A percentile compares a stretch with the other conserved stretches of the same genome.
phyloP scores from a whole-genome alignment of 208 protist genomes.

The Leishmania lainsoni region DNA sequence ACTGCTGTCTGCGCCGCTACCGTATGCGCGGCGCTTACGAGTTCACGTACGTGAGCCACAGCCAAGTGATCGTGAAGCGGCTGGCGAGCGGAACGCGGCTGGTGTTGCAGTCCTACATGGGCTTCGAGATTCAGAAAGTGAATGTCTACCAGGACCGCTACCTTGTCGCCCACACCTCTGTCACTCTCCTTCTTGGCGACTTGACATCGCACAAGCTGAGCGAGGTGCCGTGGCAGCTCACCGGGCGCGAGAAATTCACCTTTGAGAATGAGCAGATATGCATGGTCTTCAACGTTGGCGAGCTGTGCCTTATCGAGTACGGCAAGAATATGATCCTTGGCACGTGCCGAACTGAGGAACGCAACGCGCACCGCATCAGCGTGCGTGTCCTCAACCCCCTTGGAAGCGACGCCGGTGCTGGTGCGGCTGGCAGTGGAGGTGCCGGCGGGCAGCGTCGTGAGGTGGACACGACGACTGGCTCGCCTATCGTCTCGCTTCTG shows the following conservation, averaged over 20 bases:
- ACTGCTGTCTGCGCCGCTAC: slow-evolving; percentile 95
- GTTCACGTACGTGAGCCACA: slow-evolving; percentile 97
- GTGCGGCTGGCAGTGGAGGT: not conserved
- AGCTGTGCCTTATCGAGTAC: slow-evolving; percentile 97
- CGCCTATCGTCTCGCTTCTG: slow-evolving; percentile 1
- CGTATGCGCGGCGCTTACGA: slow-evolving; percentile 96
- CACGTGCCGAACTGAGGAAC: slow-evolving; percentile 96
- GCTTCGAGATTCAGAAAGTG: slow-evolving; percentile 95
- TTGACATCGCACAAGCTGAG: slow-evolving; percentile 94
- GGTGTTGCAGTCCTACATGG: slow-evolving; percentile 94
- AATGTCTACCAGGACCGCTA: slow-evolving; percentile 97
- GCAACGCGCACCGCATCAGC: slow-evolving; percentile 94
- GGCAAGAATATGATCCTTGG: slow-evolving; percentile 95
- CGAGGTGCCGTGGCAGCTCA: slow-evolving; percentile 94
- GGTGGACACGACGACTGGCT: slow-evolving; percentile 32
- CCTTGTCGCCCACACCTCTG: slow-evolving; percentile 94
- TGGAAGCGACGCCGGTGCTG: slow-evolving; percentile 5
- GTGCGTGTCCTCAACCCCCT: slow-evolving; percentile 81
- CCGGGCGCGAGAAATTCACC: slow-evolving; percentile 93
- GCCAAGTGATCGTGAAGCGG: slow-evolving; percentile 97
- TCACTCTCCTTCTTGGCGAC: slow-evolving; percentile 97
- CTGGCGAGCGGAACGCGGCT: slow-evolving; percentile 89
- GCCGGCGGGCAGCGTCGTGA: slow-evolving; percentile 28
- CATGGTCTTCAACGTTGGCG: slow-evolving; percentile 97
- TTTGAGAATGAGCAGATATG: slow-evolving; percentile 96